Conservation (phyloP, 352 stramenopile genomes). For the Globisporangium ultimum region DNA sequence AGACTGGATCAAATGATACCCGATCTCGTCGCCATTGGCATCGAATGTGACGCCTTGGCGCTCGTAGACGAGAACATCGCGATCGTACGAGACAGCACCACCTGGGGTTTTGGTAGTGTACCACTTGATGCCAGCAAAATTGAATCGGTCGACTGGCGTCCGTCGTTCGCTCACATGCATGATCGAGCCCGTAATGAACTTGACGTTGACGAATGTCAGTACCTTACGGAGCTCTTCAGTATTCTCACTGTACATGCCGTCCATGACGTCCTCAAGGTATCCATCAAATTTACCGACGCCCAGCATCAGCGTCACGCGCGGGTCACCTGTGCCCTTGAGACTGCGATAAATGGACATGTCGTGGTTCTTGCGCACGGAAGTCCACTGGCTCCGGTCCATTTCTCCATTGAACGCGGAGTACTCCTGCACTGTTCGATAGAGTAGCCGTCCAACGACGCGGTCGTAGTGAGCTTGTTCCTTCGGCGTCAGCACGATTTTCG, state of each 20-base stretch:
- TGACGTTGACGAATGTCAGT: conserved; percentile 29
- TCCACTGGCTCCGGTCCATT: conserved; percentile 4
- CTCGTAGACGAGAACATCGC: conserved; percentile 47
- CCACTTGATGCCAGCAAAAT: conserved; percentile 48
- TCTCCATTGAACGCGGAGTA: background rate
- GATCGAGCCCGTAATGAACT: conserved; percentile 30
- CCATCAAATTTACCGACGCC: conserved; percentile 31
- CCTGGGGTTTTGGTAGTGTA: conserved; percentile 24
- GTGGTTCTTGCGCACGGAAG: conserved; percentile 5
- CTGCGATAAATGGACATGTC: conserved; percentile 7
- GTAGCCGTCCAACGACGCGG: background rate
- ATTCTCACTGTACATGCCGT: conserved; percentile 92
- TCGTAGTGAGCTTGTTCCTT: conserved; percentile 5
- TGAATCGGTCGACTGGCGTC: conserved; percentile 21
- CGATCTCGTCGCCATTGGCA: conserved; percentile 23
- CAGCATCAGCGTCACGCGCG: conserved; percentile 31
- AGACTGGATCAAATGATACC: conserved; percentile 42
- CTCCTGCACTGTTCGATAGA: background rate
- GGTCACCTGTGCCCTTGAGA: background rate
- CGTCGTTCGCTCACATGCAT: conserved; percentile 30
- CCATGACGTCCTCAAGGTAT: conserved; percentile 54
- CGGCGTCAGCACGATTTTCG: conserved; percentile 1
- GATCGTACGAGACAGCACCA: conserved; percentile 26
- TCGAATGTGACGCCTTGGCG: conserved; percentile 34
- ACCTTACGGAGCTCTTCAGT: conserved; percentile 28